Evolutionary conservation across 2,329 filamentous ascomycete genomes (phyloP), one percentile per base, ranked within the genome.

Genomic region (Colletotrichum nymphaeae): DNA sequence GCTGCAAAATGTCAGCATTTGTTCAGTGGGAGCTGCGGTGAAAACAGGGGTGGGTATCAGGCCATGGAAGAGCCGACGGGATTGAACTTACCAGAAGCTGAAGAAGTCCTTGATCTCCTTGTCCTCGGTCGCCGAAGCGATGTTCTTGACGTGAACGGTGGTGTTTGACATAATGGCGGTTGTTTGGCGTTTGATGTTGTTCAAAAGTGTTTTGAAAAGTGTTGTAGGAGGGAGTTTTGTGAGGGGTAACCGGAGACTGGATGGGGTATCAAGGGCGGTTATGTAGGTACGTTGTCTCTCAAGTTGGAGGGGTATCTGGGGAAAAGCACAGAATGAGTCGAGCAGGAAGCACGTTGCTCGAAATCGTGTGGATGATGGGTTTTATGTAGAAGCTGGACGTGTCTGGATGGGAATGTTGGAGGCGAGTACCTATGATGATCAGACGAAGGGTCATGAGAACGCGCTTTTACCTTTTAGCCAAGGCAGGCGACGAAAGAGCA

Each of bases 71-170:
- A 64, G 26, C 28, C 49, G 49, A 46, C 63, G 9, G 24, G n/a
- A 63, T 28, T n/a, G 52, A 30, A 80, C 90, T 82, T 89, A 96
- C 94, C 91, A 93, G 86, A 98, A 98, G 88, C 93, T 97, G 89
- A 99, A 99, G 89, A 99, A 99, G 82, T 98, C 95, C 81, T 91
- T 92, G 79, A 99, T 92, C 85, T 98, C 95, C 86, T 95, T 93
- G 85, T 99, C 95, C 77, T 90, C 91, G 70, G 96, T 98, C 82
- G 92, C 86, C 75, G 88, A 82, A 78, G 94, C 92, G 85, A 99
- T 98, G 87, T 97, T 95, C 86, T 94, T 93, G 80, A 98, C 95
- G 86, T 95, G 87, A 76, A 98, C 94, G 63, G 93, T 96, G 66
- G 82, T 79, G 79, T 86, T 89, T 79, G 89, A 85, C 89, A 92